Evolutionary conservation across 2,329 filamentous ascomycete species (phyloP).

Genomic region (Cephalotrichum gorgonifer): DNA sequence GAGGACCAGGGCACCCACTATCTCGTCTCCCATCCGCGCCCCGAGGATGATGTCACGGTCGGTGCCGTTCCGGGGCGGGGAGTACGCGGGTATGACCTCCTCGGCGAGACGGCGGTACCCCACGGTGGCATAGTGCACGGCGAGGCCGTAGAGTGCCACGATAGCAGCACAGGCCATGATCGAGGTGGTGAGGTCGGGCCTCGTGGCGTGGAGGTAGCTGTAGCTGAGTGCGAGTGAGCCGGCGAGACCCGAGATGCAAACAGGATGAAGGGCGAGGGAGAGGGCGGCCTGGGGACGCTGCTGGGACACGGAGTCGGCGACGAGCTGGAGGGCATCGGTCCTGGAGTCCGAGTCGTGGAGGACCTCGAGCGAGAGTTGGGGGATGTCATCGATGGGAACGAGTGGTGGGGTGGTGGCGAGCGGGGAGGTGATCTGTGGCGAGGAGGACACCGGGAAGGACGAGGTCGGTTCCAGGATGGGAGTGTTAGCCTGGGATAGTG

Average conservation of each 20-base stretch:
- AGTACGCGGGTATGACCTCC: conserved; percentile 50
- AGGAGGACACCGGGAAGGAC: conserved; percentile 6
- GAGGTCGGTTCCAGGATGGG: conserved; percentile 45
- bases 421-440: conserved; percentile 22
- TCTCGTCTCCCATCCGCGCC: conserved; percentile 54
- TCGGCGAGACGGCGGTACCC: conserved; percentile 57
- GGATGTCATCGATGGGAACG: conserved; percentile 34
- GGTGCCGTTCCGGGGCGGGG: conserved; percentile 26
- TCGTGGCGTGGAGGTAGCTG: conserved; percentile 32
- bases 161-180: conserved; percentile 54
- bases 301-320: conserved; percentile 74
- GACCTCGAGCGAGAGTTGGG: conserved; percentile 50
- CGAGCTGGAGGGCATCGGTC: conserved; percentile 56
- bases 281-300: conserved; percentile 61
- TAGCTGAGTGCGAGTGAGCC: conserved; percentile 24
- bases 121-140: conserved; percentile 47
- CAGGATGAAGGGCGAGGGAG: conserved; percentile 53
- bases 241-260: conserved; percentile 34
- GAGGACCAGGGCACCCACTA: conserved; percentile 64
- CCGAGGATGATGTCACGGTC: conserved; percentile 51
- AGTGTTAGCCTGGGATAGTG: conserved; percentile 53
- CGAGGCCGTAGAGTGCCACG: conserved; percentile 52
- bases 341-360: conserved; percentile 46
- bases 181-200: conserved; percentile 58
- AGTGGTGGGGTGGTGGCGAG: conserved; percentile 28